Evolutionary conservation across 2,329 filamentous ascomycete genomes (phyloP), one percentile per base, ranked within the genome.

Genomic region (Ophiobolus disseminans): DNA sequence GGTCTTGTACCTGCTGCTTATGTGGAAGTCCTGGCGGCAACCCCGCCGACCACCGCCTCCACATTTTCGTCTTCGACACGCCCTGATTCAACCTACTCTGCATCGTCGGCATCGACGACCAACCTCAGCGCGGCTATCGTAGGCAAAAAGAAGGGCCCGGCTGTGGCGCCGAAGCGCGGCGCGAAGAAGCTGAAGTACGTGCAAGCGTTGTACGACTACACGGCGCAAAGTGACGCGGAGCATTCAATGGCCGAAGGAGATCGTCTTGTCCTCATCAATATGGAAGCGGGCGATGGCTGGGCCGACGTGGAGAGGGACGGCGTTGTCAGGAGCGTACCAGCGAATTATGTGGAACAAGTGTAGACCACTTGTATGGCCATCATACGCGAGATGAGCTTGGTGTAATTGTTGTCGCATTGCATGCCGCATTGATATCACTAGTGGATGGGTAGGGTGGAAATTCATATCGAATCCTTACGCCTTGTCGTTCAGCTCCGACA

Each of bases 171-270:
- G 3, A 87, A 87, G 60, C 85, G 92, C 8, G 92, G 92, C 11
- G 92, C 91, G 3, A 97, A 96, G 83, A 96, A 96, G 72, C 80
- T 97, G 26, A 90, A 88, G 68, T 96, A 97, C 64, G 93, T 95
- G 1, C 89, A 96, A 70, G 94, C 94, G 1, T 60, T 97, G 63
- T 99, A 97, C 72, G 90, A 94, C 40, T 99, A 99, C 72, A 81
- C 86, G 41, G 91, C 93, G 14, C 87, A 91, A 63, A 91, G 86
- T 58, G 90, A 95, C 5, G 83, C 85, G 6, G 94, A 99, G 75
- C 91, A 93, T 73, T 91, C 82, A 65, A 99, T 99, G 90, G 72
- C 73, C 1, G 93, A 96, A 73, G 94, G 94, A 1, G 94, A 99
- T 74, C 83, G 86, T 41, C 95, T 99, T 65, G 91, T 99, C 30